A percentile compares a stretch with the other conserved stretches of the same genome.
Conservation (phyloP, 1,284 basidiomycete genomes). For the Papiliotrema fonsecae region DNA sequence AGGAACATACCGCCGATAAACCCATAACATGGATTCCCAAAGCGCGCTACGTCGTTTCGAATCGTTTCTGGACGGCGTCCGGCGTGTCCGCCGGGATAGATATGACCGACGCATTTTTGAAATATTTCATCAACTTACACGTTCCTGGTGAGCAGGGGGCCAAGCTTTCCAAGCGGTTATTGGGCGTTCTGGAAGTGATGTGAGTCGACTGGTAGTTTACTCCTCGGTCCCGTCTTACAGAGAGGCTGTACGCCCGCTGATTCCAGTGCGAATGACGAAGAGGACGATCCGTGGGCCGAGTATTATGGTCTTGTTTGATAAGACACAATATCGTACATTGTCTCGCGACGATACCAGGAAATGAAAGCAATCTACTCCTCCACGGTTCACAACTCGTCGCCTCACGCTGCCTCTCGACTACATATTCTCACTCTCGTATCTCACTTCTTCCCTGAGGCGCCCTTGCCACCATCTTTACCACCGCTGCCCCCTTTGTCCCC, state of each 20-base stretch:
- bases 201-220: not conserved
- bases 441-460: not conserved
- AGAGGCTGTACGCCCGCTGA: not conserved
- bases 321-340: no score
- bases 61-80: slow-evolving; percentile 17
- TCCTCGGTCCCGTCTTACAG: not conserved
- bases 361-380: no score
- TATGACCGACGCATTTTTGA: slow-evolving; percentile 14
- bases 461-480: no score
- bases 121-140: slow-evolving; percentile 3
- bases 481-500: not conserved
- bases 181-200: slow-evolving; percentile 13
- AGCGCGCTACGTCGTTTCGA: slow-evolving; percentile 18
- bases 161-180: slow-evolving; percentile 2
- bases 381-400: not conserved
- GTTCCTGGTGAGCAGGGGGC: slow-evolving; percentile 4
- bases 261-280: slow-evolving; percentile 2
- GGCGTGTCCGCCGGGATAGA: slow-evolving; percentile 22
- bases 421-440: not conserved
- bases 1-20: slow-evolving; percentile 12
- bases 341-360: no score
- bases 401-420: not conserved
- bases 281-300: slow-evolving; percentile 14
- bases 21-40: slow-evolving; percentile 15
- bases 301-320: slow-evolving; percentile 5